These are phyloP conservation scores for Harringtonia aguacate DNA, from an alignment of 2,329 filamentous ascomycete genomes.

Conservation along the genomic window DNA sequence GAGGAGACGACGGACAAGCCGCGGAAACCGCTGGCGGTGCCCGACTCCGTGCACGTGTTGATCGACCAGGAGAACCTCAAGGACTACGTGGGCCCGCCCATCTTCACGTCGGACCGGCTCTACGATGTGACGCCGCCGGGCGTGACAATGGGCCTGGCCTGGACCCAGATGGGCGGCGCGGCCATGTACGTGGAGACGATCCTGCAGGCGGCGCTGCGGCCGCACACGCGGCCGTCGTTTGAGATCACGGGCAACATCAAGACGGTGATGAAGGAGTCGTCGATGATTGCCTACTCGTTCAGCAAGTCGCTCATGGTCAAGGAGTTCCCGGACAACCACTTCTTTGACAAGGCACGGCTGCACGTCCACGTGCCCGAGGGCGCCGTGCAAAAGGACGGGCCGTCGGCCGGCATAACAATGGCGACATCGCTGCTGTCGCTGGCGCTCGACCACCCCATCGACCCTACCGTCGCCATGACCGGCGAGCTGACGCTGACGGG, in stretches of 20 bases:
- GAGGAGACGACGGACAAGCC: slow-evolving; percentile 29
- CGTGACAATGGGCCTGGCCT: slow-evolving; percentile 95
- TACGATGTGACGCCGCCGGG: slow-evolving; percentile 91
- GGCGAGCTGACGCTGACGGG: slow-evolving; percentile 94
- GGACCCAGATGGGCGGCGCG: slow-evolving; percentile 94
- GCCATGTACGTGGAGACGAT: slow-evolving; percentile 97
- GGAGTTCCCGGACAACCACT: slow-evolving; percentile 79
- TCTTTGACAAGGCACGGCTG: slow-evolving; percentile 91
- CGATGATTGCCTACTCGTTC: slow-evolving; percentile 89
- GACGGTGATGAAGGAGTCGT: slow-evolving; percentile 96
- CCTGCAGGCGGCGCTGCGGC: slow-evolving; percentile 68
- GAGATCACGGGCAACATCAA: slow-evolving; percentile 94
- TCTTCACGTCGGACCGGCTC: slow-evolving; percentile 90
- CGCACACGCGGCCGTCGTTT: slow-evolving; percentile 64
- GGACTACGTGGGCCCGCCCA: slow-evolving; percentile 90
- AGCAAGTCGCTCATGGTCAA: slow-evolving; percentile 81
- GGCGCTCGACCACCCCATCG: slow-evolving; percentile 65
- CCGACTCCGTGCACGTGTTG: slow-evolving; percentile 72
- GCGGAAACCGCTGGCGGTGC: slow-evolving; percentile 69
- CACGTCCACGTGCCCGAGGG: slow-evolving; percentile 96
- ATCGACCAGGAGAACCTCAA: slow-evolving; percentile 87
- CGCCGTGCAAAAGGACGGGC: slow-evolving; percentile 89
- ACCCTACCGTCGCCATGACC: slow-evolving; percentile 92
- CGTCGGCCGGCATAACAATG: slow-evolving; percentile 95
- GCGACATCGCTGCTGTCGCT: slow-evolving; percentile 83